Conservation (phyloP, 768 basidiomycete genomes). For the Sarcodon aspratus region DNA sequence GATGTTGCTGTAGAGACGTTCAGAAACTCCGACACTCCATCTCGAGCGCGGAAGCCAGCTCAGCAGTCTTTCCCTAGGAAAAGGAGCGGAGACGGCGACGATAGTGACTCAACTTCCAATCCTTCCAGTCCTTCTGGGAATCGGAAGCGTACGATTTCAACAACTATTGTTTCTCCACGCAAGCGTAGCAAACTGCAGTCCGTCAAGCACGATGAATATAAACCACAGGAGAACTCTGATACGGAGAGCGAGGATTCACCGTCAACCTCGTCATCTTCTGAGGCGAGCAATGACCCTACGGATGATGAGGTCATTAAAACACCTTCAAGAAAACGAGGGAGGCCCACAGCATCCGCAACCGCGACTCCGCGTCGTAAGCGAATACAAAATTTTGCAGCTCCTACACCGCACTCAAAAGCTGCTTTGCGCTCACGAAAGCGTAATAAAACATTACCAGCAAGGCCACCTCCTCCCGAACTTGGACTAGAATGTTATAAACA, state of each 20-base stretch:
- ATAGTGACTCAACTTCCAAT: not conserved
- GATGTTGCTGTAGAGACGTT: slow-evolving; percentile 7
- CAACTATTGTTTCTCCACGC: not conserved
- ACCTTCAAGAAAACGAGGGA: not conserved
- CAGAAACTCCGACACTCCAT: not conserved
- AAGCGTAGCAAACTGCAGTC: not conserved
- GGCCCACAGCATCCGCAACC: not conserved
- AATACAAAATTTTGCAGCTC: slow-evolving; percentile 34
- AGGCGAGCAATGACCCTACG: not conserved
- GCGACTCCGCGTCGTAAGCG: slow-evolving; percentile 2
- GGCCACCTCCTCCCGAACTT: slow-evolving; percentile 23
- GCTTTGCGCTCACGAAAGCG: slow-evolving; percentile 38
- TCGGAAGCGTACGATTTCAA: not conserved
- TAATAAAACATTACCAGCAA: slow-evolving; percentile 22
- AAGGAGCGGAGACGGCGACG: not conserved
- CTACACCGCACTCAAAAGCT: slow-evolving; percentile 71
- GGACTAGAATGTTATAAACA: slow-evolving; percentile 22
- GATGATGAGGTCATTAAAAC: not conserved
- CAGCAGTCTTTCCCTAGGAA: not conserved
- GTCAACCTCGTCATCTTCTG: not conserved
- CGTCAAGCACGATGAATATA: not conserved
- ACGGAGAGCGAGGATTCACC: not conserved
- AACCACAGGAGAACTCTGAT: not conserved
- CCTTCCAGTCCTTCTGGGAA: not conserved
- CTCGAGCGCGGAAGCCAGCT: not conserved